phyloP scores from a whole-genome alignment of 257 asterid genomes.

The Pogostemon cablin region DNA sequence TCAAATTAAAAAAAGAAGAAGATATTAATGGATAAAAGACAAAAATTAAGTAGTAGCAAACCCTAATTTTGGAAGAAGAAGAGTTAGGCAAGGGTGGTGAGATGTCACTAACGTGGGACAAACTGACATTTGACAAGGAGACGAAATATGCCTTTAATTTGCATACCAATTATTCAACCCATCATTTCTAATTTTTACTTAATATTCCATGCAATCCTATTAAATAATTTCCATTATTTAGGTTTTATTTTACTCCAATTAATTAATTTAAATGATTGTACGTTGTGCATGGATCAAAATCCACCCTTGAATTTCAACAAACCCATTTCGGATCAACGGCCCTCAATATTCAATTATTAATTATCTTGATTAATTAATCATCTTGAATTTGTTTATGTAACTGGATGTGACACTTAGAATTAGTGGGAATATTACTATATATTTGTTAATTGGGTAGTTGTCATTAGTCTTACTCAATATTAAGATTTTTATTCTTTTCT shows the following conservation, averaged over 20 bases:
- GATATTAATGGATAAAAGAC: not conserved
- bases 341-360: not conserved
- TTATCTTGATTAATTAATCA: slow-evolving; percentile 10
- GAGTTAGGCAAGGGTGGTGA: slow-evolving; percentile 50
- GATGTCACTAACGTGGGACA: slow-evolving; percentile 84
- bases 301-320: slow-evolving; percentile 47
- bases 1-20: not conserved
- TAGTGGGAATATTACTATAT: slow-evolving; percentile 29
- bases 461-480: slow-evolving; percentile 31
- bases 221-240: slow-evolving; percentile 34
- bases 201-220: slow-evolving; percentile 45
- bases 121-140: slow-evolving; percentile 49
- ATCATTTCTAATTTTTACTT: slow-evolving; percentile 23
- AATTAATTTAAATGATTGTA: slow-evolving; percentile 20
- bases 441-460: slow-evolving; percentile 45
- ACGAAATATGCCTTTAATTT: slow-evolving; percentile 49
- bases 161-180: slow-evolving; percentile 42
- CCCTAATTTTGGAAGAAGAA: slow-evolving; percentile 14
- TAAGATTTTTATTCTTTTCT: not conserved
- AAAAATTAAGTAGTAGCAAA: not conserved
- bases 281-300: slow-evolving; percentile 36
- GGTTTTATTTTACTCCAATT: not conserved
- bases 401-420: slow-evolving; percentile 48
- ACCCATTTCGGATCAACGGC: slow-evolving; percentile 41
- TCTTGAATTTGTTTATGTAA: slow-evolving; percentile 21